Base-by-base conservation (phyloP, 2,329 filamentous ascomycete species). In the Aspergillus eucalypticola region DNA sequence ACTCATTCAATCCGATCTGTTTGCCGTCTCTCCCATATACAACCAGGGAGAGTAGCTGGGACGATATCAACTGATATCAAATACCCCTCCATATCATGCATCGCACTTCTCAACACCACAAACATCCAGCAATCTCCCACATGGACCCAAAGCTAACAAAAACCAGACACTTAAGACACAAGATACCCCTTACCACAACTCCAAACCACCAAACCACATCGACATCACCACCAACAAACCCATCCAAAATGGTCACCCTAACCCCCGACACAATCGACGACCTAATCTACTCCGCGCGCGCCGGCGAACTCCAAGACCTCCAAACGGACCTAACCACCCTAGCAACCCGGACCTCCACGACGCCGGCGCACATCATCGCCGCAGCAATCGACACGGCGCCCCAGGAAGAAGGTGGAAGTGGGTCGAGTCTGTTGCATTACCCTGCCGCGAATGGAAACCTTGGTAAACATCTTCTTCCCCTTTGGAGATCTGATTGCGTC, bases 401-500 rank as follows among this genome's bases (percentile, higher is more conserved):
- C 65, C 90, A 91, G 59, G 96, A 92, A 64, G 90, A 89, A 56
- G 81, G 78, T 6, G 78, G 78, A 8, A 78, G 77, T 3, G 76
- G 77, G 0, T 75, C 73, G 5, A 78, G 76, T 60, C 69, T 87
- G 50, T 77, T 98, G 71, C 95, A 99, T 78, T 97, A 96, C 86
- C 92, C 93, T 7, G 88, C 91, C 23, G 95, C 91, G 25, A 99
- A 99, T 73, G 94, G 94, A 1, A 89, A 96, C 72, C 71, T 86
- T 62, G 90, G 92, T 93, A 21, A 21, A 21, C 21, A 21, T 21
- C 21, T 23, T 23, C 21, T 23, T 23, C 21, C 21, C 21, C 21
- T 21, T 21, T 21, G 3, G 3, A 5, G 21, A 23, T 23, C 4
- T 5, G 4, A 23, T 23, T 23, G 21, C 2, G 15, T 8, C 27